Percentiles rank a stretch among this genome's conserved stretches.
Conservation (phyloP, 257 asterid species). For the Jaltomata sinuosa region DNA sequence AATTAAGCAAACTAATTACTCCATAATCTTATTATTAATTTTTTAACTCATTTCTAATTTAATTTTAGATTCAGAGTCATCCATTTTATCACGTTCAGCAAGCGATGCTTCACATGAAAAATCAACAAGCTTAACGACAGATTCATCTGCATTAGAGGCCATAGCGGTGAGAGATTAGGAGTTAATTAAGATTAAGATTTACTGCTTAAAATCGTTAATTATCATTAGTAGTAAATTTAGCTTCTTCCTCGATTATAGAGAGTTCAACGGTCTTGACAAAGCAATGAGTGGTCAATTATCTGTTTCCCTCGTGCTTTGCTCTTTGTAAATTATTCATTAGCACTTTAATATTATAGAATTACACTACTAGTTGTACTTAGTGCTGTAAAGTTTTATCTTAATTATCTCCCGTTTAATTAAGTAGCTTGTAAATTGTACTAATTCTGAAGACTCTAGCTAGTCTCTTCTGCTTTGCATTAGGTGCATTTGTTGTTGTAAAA, state of each 20-base stretch:
- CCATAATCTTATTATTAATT: background rate
- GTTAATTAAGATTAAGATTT: slow-evolving; percentile 1
- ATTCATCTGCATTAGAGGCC: slow-evolving; percentile 17
- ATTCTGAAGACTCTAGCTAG: no score
- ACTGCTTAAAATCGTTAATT: background rate
- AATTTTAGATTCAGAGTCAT: background rate
- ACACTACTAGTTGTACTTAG: background rate
- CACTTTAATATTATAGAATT: background rate
- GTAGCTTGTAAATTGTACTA: background rate
- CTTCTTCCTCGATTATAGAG: slow-evolving; percentile 17
- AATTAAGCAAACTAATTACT: background rate
- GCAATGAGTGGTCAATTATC: slow-evolving; percentile 46
- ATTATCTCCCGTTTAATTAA: background rate
- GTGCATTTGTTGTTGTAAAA: background rate
- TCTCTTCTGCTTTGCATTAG: background rate
- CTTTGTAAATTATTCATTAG: background rate
- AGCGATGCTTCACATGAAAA: slow-evolving; percentile 62
- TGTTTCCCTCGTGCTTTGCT: slow-evolving; percentile 6
- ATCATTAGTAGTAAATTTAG: background rate
- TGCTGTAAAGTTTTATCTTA: background rate
- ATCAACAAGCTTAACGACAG: slow-evolving; percentile 18
- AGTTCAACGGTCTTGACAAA: slow-evolving; percentile 7
- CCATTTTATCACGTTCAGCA: slow-evolving; percentile 42
- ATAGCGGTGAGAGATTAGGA: background rate
- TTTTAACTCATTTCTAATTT: background rate